A percentile compares a stretch with the other conserved stretches of the same genome.
phyloP scores from a whole-genome alignment of 2,329 filamentous ascomycete species.

The Ceratocystis destructans region DNA sequence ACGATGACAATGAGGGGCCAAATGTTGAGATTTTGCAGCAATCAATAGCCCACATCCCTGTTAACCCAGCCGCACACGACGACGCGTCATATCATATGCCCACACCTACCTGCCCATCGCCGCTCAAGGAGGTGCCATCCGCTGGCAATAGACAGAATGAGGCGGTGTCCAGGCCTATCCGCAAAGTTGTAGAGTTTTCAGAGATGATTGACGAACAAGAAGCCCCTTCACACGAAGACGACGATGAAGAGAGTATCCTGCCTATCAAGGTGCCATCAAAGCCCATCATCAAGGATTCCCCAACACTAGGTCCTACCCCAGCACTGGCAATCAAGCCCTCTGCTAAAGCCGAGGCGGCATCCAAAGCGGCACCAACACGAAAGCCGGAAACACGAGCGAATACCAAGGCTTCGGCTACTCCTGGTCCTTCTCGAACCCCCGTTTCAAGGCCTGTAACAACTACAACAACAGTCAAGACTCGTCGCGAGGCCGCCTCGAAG shows the following conservation, averaged over 20 bases:
- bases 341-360: neutral
- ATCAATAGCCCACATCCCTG: constrained; percentile 26
- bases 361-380: neutral
- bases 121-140: constrained; percentile 38
- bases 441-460: constrained; percentile 7
- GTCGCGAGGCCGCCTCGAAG: constrained; percentile 8
- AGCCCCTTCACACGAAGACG: constrained; percentile 9
- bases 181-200: constrained; percentile 10
- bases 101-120: constrained; percentile 35
- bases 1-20: constrained; percentile 31
- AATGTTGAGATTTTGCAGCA: constrained; percentile 35
- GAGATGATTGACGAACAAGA: constrained; percentile 6
- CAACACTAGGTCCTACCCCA: neutral
- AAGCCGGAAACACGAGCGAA: constrained; percentile 6
- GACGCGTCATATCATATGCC: constrained; percentile 33
- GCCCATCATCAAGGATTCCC: neutral
- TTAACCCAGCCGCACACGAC: neutral
- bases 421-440: neutral
- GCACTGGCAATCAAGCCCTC: neutral
- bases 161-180: constrained; percentile 21
- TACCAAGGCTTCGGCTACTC: neutral
- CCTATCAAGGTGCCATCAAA: constrained; percentile 16
- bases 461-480: constrained; percentile 14
- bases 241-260: constrained; percentile 14
- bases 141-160: constrained; percentile 34